Evolutionary conservation across 2,329 filamentous ascomycete species (phyloP), one percentile per base, ranked within the genome.

Genomic region (Metarhizium humberi): DNA sequence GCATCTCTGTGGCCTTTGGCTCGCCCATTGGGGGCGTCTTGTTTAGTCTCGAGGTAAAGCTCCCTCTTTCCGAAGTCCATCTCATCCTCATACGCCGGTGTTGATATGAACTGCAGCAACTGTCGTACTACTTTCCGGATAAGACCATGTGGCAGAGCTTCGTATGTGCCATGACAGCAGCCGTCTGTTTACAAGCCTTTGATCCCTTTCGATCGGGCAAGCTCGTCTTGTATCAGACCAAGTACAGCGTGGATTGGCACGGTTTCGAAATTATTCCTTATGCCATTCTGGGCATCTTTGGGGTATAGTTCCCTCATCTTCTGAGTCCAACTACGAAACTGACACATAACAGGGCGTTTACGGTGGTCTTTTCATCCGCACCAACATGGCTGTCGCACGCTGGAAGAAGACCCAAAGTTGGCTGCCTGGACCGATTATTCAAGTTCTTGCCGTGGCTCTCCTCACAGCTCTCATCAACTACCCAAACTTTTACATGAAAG

Each of bases 81-180:
- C 18, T 11, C 14, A 30, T 2, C 38, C 18, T 34, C 25, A 29
- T 7, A 10, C n/a, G 18, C 16, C n/a, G 18, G 42, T 20, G n/a
- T 18, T 45, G 42, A 45, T 11, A 11, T 45, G 6, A 20, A 10
- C 6, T 34, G n/a, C 57, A 88, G 81, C 90, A 95, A 79, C 77
- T 97, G 3, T 95, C 91, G 1, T 97, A 96, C 69, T 97, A 96
- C 71, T 97, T 97, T 63, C 92, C 94, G 0, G 92, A 97, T 72
- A 97, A 97, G 72, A 97, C 94, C 10, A 97, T 99, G 94, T 99
- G 94, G 94, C 94, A 96, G 69, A 96, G 91, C 65, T 99, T 99
- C 66, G 94, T 99, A 45, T 97, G 94, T 65, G 94, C 94, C 67
- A 97, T 97, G 92, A 90, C 95, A n/a, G 94, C 92, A 16, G 92